Conservation (phyloP, 306 rosid genomes). For the Vigna angularis region DNA sequence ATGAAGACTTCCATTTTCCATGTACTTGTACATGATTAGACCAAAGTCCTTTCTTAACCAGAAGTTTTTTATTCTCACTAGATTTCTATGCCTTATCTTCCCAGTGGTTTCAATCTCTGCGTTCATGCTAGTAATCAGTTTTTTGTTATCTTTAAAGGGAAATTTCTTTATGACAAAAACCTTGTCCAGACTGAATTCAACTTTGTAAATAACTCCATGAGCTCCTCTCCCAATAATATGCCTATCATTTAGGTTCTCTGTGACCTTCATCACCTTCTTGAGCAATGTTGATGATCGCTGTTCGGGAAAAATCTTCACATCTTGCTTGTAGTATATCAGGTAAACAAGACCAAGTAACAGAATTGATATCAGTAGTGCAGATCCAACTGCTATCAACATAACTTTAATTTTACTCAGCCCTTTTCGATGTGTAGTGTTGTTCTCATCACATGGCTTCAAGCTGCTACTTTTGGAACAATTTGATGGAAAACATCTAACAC, state of each 20-base stretch:
- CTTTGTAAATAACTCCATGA: constrained; percentile 76
- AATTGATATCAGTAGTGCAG: constrained; percentile 39
- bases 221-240: constrained; percentile 72
- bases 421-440: constrained; percentile 38
- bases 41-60: constrained; percentile 61
- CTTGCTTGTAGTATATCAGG: neutral
- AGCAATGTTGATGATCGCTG: constrained; percentile 30
- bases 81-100: constrained; percentile 62
- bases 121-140: neutral
- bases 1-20: constrained; percentile 76
- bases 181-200: constrained; percentile 38
- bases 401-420: constrained; percentile 45
- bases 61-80: constrained; percentile 51
- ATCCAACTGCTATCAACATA: constrained; percentile 60
- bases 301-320: constrained; percentile 9
- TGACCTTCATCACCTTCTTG: constrained; percentile 51
- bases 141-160: constrained; percentile 20
- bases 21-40: constrained; percentile 55
- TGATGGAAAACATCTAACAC: constrained; percentile 44
- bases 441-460: constrained; percentile 52
- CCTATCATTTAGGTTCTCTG: constrained; percentile 55
- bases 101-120: constrained; percentile 50
- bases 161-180: constrained; percentile 66
- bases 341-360: constrained; percentile 23
- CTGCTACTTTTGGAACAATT: constrained; percentile 43